These are phyloP conservation scores for Kalaharituber pfeilii DNA, from an alignment of 2,329 filamentous ascomycete species.

Conservation along the genomic window DNA sequence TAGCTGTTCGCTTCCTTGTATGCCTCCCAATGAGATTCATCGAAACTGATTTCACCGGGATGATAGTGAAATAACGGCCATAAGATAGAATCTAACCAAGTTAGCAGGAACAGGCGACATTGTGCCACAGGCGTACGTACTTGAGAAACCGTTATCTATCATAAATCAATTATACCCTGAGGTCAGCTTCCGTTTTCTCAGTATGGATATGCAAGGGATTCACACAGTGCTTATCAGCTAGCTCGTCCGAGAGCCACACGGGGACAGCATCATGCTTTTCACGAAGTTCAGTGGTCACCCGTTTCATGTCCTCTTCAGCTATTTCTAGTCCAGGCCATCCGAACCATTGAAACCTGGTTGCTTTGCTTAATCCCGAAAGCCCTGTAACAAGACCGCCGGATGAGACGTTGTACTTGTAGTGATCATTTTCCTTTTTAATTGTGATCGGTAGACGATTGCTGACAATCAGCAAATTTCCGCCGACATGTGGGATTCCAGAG, in stretches of 20 bases:
- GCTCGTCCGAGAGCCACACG: slow-evolving; percentile 81
- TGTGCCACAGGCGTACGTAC: too few relatives aligned
- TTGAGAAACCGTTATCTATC: slow-evolving; percentile 78
- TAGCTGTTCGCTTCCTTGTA: slow-evolving; percentile 86
- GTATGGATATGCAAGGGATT: neutral
- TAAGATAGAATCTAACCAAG: slow-evolving; percentile 63
- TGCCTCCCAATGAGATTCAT: slow-evolving; percentile 83
- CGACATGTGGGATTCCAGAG: neutral
- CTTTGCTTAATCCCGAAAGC: slow-evolving; percentile 76
- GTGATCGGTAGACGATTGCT: slow-evolving; percentile 94
- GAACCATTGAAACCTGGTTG: slow-evolving; percentile 94
- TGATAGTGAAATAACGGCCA: slow-evolving; percentile 99
- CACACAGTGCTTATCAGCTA: slow-evolving; percentile 67
- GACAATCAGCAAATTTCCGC: slow-evolving; percentile 51
- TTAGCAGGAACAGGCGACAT: neutral
- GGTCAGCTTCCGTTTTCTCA: neutral
- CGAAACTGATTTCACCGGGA: slow-evolving; percentile 93
- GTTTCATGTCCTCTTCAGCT: slow-evolving; percentile 60
- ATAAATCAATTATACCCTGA: neutral
- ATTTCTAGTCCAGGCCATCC: slow-evolving; percentile 92
- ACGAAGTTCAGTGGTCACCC: slow-evolving; percentile 60
- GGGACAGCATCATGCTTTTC: slow-evolving; percentile 79
- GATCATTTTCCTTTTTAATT: slow-evolving; percentile 81
- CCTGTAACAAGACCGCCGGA: slow-evolving; percentile 91
- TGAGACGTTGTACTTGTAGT: slow-evolving; percentile 89